phyloP scores from a whole-genome alignment of 2,329 filamentous ascomycete species.

The Dactylella cylindrospora region DNA sequence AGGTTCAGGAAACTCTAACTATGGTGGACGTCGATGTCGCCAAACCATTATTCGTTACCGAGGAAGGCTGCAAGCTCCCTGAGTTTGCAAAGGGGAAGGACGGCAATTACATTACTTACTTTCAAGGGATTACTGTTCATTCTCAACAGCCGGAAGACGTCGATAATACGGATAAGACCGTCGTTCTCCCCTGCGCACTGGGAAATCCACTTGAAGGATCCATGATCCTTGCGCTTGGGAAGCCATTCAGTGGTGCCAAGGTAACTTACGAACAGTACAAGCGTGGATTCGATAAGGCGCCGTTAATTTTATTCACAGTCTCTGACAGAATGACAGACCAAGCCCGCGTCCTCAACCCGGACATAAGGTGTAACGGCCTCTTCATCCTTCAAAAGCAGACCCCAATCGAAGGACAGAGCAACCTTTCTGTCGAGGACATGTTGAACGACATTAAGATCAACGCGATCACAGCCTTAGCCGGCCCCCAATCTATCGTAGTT shows the following conservation, averaged over 20 bases:
- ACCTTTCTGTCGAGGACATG: constrained; percentile 39
- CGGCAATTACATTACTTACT: constrained; percentile 37
- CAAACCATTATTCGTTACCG: constrained; percentile 35
- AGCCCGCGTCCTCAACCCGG: constrained; percentile 49
- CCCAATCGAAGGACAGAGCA: constrained; percentile 16
- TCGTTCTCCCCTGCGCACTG: constrained; percentile 48
- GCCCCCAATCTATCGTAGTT: constrained; percentile 48
- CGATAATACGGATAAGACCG: constrained; percentile 40
- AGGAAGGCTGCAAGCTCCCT: constrained; percentile 39
- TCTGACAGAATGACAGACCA: constrained; percentile 51
- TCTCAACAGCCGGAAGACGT: constrained; percentile 21
- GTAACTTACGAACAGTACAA: constrained; percentile 44
- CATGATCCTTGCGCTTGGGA: constrained; percentile 45
- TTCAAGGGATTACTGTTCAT: constrained; percentile 42
- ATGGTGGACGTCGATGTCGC: constrained; percentile 32
- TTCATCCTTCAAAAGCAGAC: constrained; percentile 47
- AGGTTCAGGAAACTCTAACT: constrained; percentile 3
- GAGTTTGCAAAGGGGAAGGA: constrained; percentile 22
- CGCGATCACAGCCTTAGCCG: constrained; percentile 48
- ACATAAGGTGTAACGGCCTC: constrained; percentile 49
- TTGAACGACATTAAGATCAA: constrained; percentile 48
- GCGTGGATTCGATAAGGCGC: constrained; percentile 30
- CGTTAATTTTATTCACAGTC: constrained; percentile 48
- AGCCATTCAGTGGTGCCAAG: constrained; percentile 41
- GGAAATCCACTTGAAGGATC: constrained; percentile 47